phyloP scores from a whole-genome alignment of 768 basidiomycete genomes.

The Naganishia friedmannii region DNA sequence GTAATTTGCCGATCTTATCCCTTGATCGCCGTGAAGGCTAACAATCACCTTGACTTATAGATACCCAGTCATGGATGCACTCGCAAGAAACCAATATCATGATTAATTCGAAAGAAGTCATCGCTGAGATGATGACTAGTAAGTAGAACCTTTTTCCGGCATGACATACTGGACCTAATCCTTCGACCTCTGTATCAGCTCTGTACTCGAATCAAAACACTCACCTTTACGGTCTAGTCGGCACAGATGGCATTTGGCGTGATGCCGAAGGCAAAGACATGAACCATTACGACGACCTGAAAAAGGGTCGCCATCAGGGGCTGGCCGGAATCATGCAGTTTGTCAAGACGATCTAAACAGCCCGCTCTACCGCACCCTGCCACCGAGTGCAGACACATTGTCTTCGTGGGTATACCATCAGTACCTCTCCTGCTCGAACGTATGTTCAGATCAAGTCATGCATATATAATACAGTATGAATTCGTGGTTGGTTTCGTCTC shows the following conservation, averaged over 20 bases:
- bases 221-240: slow-evolving; percentile 56
- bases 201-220: slow-evolving; percentile 56
- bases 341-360: slow-evolving; percentile 31
- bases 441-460: background rate
- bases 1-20: slow-evolving; percentile 41
- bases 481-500: no score
- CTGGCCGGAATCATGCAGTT: slow-evolving; percentile 45
- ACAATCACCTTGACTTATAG: slow-evolving; percentile 40
- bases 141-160: slow-evolving; percentile 10
- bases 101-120: slow-evolving; percentile 60
- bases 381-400: background rate
- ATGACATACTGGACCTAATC: background rate
- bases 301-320: slow-evolving; percentile 43
- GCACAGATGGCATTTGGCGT: slow-evolving; percentile 62
- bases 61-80: slow-evolving; percentile 70
- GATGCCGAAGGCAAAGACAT: slow-evolving; percentile 56
- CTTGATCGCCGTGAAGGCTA: background rate
- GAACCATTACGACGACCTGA: slow-evolving; percentile 46
- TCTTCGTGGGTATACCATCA: background rate
- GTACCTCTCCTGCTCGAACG: background rate
- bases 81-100: slow-evolving; percentile 68
- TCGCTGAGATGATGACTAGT: slow-evolving; percentile 60
- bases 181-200: slow-evolving; percentile 16
- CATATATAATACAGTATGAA: no score
- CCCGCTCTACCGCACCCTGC: background rate